Base-by-base conservation (phyloP, 1,284 basidiomycete species). In the Sporisorium sorghi region DNA sequence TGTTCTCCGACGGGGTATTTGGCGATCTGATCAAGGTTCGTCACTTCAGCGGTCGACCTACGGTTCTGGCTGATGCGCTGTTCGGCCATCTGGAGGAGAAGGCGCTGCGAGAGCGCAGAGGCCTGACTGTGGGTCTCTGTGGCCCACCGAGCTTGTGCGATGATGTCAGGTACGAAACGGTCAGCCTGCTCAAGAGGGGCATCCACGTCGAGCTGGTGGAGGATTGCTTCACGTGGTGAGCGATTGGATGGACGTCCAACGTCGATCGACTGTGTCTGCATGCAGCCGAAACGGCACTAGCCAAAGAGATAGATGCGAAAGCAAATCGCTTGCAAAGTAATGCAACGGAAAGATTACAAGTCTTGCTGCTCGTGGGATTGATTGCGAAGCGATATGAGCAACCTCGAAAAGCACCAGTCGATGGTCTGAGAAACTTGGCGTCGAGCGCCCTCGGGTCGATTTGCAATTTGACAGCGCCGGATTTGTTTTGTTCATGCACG, bases 191-290 rank as follows among this genome's bases (percentile, higher is more conserved):
- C 17, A 66, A 62, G 48, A 47, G 39, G 19, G 63, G 69, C 7
- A 19, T 54, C 23, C 32, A 72, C 26, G 55, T 66, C 33, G 53
- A 60, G 10, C 46, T 72, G 32, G 26, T 61, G 12, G 63, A 72
- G 32, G 69, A 72, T 46, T 66, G 63, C 50, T 72, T 72, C 40
- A 65, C 61, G 5, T 71, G 68, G 68, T 71, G 33, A 50, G 17
- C 12, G n/a, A 19, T 33, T 12, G 19, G 28, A n/a, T 12, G 17
- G 48, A 4, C 24, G 21, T 26, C 17, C 21, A n/a, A 28, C 28
- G n/a, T 30, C 46, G 28, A 30, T 47, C 46, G 26, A 47, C 26
- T 19, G 5, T 30, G 28, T 30, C n/a, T n/a, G 26, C 44, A 28
- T 17, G 6, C 28, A 30, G 15, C n/a, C n/a, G n/a, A n/a, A 46